phyloP scores from a whole-genome alignment of 352 stramenopile species.

The Globisporangium uncinulatum region DNA sequence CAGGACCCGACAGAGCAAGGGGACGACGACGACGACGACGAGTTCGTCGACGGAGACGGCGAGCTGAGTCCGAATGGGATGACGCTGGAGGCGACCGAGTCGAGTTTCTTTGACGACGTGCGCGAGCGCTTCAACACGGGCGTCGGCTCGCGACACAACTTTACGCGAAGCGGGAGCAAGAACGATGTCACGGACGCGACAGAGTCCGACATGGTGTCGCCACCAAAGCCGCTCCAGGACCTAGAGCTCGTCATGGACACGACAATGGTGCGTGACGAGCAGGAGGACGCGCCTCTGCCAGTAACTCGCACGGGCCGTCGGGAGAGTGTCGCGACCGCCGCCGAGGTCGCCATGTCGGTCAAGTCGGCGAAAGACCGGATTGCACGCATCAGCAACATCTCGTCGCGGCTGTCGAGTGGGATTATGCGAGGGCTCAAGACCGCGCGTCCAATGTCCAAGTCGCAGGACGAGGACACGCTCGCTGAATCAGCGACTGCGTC shows the following conservation, averaged over 20 bases:
- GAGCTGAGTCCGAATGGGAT: conserved; percentile 3
- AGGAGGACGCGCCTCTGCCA: conserved; percentile 9
- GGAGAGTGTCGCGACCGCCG: conserved; percentile 14
- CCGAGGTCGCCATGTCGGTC: conserved; percentile 46
- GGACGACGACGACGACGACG: conserved; percentile 43
- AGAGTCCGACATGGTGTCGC: conserved; percentile 12
- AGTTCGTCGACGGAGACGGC: conserved; percentile 34
- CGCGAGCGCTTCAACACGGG: conserved; percentile 8
- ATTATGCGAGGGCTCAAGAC: conserved; percentile 44
- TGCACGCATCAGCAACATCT: conserved; percentile 59
- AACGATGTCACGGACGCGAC: conserved; percentile 26
- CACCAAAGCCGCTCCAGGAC: conserved; percentile 10
- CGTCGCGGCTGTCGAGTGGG: conserved; percentile 62
- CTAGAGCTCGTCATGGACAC: conserved; percentile 17
- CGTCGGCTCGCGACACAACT: conserved; percentile 5
- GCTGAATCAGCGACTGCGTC: background rate
- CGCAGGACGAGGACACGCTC: conserved; percentile 11
- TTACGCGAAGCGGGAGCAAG: conserved; percentile 22
- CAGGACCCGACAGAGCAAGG: conserved; percentile 20
- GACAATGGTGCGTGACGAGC: conserved; percentile 17
- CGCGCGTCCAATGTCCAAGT: conserved; percentile 9
- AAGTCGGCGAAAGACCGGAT: conserved; percentile 54
- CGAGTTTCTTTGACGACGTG: conserved; percentile 13
- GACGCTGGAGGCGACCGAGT: conserved; percentile 5
- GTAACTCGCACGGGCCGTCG: conserved; percentile 4